Evolutionary conservation across 345 rosid genomes (phyloP), one percentile per base, ranked within the genome.

Genomic region (Diplotaxis tenuifolia): DNA sequence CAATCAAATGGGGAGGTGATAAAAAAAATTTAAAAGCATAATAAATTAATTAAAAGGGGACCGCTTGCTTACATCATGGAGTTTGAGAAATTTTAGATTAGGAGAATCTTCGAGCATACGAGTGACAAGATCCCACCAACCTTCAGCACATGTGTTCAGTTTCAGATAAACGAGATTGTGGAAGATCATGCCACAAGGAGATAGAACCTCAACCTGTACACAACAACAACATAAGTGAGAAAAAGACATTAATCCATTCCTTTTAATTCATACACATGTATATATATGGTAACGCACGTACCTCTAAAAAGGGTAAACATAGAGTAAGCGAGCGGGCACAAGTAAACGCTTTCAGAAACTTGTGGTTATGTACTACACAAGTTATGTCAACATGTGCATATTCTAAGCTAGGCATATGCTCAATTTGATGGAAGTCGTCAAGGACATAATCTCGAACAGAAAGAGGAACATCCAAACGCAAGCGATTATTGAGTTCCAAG

Each of bases 31-130:
- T 29, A 31, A 31, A 31, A 31, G 36, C 36, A n/a, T n/a, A n/a
- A 31, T 31, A 31, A 31, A 31, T 31, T 31, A 31, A 31, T 9
- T 5, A 9, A n/a, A 63, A 40, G 16, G 6, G 16, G 8, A 40
- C 3, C 10, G 0, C 3, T 18, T 2, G 9, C 68, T 36, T 40
- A 63, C 70, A 65, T 65, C 25, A 3, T 2, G 5, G 70, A 65
- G 58, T 47, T 5, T 25, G 55, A 65, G 69, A 65, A 0, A 7
- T 27, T 1, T 1, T 47, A 65, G 57, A 1, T 65, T 65, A 9
- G 58, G 70, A 27, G 58, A 65, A 47, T 2, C 16, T 47, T 66
- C 27, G 59, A 66, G 70, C 70, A 66, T 66, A 19, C 19, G 18
- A 5, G 45, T 29, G 45, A 66, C 16, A 3, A 66, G 70, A 66